Evolutionary conservation across 257 asterid species (phyloP).

Genomic region (Craterostigma plantagineum): DNA sequence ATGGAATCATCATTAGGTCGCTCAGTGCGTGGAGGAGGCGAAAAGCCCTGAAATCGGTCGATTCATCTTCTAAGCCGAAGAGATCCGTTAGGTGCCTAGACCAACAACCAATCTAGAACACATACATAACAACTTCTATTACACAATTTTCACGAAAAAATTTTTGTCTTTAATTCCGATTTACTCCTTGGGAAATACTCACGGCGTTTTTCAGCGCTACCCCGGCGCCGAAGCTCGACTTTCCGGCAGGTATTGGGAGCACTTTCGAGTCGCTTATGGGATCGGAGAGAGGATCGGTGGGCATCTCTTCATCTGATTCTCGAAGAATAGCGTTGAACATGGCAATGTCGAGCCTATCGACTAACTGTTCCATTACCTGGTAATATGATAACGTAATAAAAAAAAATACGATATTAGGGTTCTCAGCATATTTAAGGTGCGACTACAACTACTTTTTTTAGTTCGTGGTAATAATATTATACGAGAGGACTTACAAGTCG

Average conservation of each 20-base stretch:
- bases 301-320: conserved; percentile 62
- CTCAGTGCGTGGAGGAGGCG: conserved; percentile 70
- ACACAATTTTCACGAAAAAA: too few relatives aligned
- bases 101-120: conserved; percentile 78
- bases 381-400: not conserved
- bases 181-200: conserved; percentile 11
- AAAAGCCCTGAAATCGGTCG: conserved; percentile 51
- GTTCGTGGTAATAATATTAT: too few relatives aligned
- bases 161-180: too few relatives aligned
- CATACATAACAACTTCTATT: too few relatives aligned
- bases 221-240: conserved; percentile 85
- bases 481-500: conserved; percentile 35
- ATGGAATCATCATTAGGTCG: conserved; percentile 94
- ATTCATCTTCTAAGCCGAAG: conserved; percentile 60
- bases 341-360: conserved; percentile 73
- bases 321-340: conserved; percentile 97
- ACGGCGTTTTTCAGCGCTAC: conserved; percentile 86
- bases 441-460: too few relatives aligned
- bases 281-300: conserved; percentile 89
- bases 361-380: conserved; percentile 90
- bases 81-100: conserved; percentile 82
- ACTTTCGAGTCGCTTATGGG: conserved; percentile 68
- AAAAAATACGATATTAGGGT: too few relatives aligned
- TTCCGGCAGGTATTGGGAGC: conserved; percentile 76
- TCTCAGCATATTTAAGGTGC: too few relatives aligned